Conservation (phyloP, 164 flowering plant species). For the Nymphaea colorata region DNA sequence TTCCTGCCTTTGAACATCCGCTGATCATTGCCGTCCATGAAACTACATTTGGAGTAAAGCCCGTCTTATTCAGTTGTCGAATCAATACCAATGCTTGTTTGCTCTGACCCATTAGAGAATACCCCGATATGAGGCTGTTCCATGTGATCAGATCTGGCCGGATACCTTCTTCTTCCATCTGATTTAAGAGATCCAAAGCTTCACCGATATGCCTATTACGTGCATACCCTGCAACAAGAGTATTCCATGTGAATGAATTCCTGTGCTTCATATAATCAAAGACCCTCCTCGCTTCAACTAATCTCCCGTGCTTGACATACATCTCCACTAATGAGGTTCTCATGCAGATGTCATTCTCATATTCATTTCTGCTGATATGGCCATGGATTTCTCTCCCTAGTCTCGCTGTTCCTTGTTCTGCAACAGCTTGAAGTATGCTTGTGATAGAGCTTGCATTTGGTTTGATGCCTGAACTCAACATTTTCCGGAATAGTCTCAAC, state of each 20-base stretch:
- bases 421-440: conserved; percentile 42
- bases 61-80: conserved; percentile 26
- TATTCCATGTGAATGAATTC: conserved; percentile 53
- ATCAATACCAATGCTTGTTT: conserved; percentile 38
- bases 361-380: conserved; percentile 35
- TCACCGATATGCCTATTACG: conserved; percentile 33
- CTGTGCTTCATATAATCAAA: conserved; percentile 30
- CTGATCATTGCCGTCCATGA: conserved; percentile 70
- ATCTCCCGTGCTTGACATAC: conserved; percentile 44
- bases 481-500: conserved; percentile 18
- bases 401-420: conserved; percentile 19
- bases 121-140: conserved; percentile 48
- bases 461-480: conserved; percentile 30
- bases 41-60: conserved; percentile 43
- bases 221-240: conserved; percentile 45
- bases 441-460: conserved; percentile 44
- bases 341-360: conserved; percentile 37
- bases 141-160: conserved; percentile 50
- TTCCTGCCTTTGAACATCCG: conserved; percentile 39
- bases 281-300: conserved; percentile 25
- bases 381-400: conserved; percentile 50
- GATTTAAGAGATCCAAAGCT: conserved; percentile 21
- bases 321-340: conserved; percentile 53
- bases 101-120: conserved; percentile 28
- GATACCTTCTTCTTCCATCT: conserved; percentile 40